These are phyloP conservation scores for Fusarium pseudograminearum DNA, from an alignment of 2,329 filamentous ascomycete species.

Conservation along the genomic window DNA sequence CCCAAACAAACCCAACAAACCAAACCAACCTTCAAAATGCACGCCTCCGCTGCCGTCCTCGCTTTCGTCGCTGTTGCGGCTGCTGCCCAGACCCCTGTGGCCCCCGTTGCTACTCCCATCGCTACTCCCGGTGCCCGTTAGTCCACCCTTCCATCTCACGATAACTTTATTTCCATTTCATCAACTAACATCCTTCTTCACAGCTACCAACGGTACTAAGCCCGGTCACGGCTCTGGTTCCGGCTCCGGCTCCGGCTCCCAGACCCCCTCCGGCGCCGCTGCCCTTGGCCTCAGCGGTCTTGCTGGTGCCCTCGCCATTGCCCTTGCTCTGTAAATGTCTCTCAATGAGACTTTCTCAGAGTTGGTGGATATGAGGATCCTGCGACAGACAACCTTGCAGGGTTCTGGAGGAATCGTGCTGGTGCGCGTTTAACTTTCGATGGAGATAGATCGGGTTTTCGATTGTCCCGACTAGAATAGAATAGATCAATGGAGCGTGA, in stretches of 20 bases:
- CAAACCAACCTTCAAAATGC: conserved; percentile 41
- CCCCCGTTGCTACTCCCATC: conserved; percentile 34
- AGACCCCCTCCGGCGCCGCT: conserved; percentile 37
- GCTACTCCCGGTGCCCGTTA: conserved; percentile 35
- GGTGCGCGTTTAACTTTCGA: conserved; percentile 44
- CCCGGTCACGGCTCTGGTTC: conserved; percentile 21
- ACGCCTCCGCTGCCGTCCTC: conserved; percentile 44
- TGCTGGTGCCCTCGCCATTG: conserved; percentile 41
- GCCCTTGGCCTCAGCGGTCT: conserved; percentile 41
- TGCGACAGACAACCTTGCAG: conserved; percentile 5
- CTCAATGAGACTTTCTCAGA: not conserved
- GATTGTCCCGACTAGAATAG: conserved; percentile 36
- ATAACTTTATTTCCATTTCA: conserved; percentile 13
- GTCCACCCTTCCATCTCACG: conserved; percentile 27
- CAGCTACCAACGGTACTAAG: conserved; percentile 37
- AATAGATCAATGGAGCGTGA: conserved; percentile 40
- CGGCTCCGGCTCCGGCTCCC: conserved; percentile 7
- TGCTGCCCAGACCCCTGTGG: conserved; percentile 40
- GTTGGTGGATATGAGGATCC: conserved; percentile 27
- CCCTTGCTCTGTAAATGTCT: conserved; percentile 44
- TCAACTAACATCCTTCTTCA: conserved; percentile 15
- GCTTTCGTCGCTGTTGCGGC: conserved; percentile 44
- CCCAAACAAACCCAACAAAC: conserved; percentile 11
- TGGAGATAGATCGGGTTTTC: conserved; percentile 35
- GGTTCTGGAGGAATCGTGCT: conserved; percentile 38